phyloP scores from a whole-genome alignment of 306 rosid species.

The Pyrus pyrifolia region DNA sequence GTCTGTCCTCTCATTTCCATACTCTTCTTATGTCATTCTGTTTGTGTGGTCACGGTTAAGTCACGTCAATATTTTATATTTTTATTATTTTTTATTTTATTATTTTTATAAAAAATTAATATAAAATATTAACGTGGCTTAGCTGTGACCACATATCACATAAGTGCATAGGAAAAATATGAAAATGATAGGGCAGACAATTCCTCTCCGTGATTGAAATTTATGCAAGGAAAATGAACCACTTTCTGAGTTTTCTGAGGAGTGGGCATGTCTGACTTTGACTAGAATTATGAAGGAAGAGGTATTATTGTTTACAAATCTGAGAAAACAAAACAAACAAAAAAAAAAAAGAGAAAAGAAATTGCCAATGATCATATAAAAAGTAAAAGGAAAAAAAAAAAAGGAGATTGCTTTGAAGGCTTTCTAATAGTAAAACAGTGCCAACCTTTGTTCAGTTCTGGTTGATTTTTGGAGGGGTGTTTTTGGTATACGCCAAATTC shows the following conservation, averaged over 20 bases:
- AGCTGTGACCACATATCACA: no score
- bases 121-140: no score
- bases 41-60: no score
- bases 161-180: no score
- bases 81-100: no score
- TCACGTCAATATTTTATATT: no score
- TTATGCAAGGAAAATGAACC: constrained; percentile 21
- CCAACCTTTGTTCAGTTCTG: constrained; percentile 11
- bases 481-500: background rate
- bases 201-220: constrained; percentile 14
- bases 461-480: background rate
- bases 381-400: background rate
- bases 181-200: no score
- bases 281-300: constrained; percentile 39
- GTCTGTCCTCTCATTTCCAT: no score
- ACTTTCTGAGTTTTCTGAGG: constrained; percentile 41
- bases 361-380: background rate
- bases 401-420: constrained; percentile 6
- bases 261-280: constrained; percentile 54
- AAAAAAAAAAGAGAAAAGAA: background rate
- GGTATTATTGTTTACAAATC: background rate
- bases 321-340: background rate
- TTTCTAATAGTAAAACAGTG: background rate
- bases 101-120: no score
- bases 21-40: no score